Percentiles rank a stretch among this genome's conserved stretches.
These are phyloP conservation scores for Barnettozyma sucrosica DNA, from an alignment of 805 yeast genomes.

Conservation along the genomic window DNA sequence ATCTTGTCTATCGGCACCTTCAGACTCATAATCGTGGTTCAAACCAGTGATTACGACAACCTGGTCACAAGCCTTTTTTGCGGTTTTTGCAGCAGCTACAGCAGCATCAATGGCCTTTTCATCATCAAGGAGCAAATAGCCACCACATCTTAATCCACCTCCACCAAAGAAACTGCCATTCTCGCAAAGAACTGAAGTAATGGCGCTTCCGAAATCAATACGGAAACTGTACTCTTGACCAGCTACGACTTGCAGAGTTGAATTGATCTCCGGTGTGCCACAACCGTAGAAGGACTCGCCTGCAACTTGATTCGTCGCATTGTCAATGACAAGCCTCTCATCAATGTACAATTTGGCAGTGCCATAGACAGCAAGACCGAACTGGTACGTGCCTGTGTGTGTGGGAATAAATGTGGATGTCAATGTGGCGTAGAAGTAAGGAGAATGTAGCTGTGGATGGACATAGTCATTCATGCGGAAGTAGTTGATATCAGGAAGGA, in stretches of 20 bases:
- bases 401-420: conserved; percentile 41
- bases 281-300: conserved; percentile 48
- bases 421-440: conserved; percentile 38
- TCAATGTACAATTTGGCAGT: conserved; percentile 49
- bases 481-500: conserved; percentile 17
- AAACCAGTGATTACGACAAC: conserved; percentile 49
- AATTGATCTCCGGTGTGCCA: conserved; percentile 45
- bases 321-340: conserved; percentile 46
- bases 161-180: conserved; percentile 26
- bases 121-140: conserved; percentile 25
- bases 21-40: conserved; percentile 54
- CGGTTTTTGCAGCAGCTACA: conserved; percentile 40
- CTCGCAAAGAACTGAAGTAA: conserved; percentile 27
- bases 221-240: conserved; percentile 40
- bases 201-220: conserved; percentile 44
- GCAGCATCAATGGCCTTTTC: conserved; percentile 34
- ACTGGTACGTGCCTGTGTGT: conserved; percentile 39
- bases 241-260: conserved; percentile 31
- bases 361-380: conserved; percentile 50
- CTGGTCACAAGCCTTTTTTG: too few species aligned
- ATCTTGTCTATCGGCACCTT: conserved; percentile 49
- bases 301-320: conserved; percentile 40
- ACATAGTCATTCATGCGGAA: conserved; percentile 12
- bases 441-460: conserved; percentile 12
- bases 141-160: conserved; percentile 30